Evolutionary conservation across 345 rosid species (phyloP).

Genomic region (Atalantia buxifolia): DNA sequence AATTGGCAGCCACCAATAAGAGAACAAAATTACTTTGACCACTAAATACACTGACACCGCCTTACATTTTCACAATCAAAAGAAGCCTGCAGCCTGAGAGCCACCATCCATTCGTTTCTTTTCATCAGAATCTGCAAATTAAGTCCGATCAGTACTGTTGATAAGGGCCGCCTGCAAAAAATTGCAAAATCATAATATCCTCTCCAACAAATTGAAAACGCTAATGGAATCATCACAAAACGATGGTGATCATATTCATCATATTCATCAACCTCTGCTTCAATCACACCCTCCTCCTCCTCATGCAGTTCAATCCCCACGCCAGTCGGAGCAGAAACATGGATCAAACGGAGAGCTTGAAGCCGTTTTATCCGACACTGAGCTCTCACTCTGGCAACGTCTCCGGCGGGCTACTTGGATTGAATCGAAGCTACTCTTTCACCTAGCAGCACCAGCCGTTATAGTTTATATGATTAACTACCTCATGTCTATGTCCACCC

Average conservation of each 20-base stretch:
- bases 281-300: slow-evolving; percentile 3
- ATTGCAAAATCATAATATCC: too few relatives aligned
- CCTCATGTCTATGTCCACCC: slow-evolving; percentile 59
- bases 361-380: slow-evolving; percentile 18
- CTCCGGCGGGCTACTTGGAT: slow-evolving; percentile 27
- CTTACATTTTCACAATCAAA: neutral
- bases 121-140: too few relatives aligned
- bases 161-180: neutral
- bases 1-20: too few relatives aligned
- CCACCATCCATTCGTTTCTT: neutral
- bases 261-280: slow-evolving; percentile 8
- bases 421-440: slow-evolving; percentile 46
- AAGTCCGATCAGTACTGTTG: neutral
- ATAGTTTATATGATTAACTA: slow-evolving; percentile 53
- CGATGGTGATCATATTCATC: neutral
- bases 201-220: neutral
- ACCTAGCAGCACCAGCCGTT: slow-evolving; percentile 53
- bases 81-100: too few relatives aligned
- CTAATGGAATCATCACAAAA: slow-evolving; percentile 6
- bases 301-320: neutral
- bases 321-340: neutral
- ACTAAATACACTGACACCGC: neutral
- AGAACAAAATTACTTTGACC: too few relatives aligned
- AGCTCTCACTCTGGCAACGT: slow-evolving; percentile 14
- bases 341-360: slow-evolving; percentile 30